Evolutionary conservation across 768 basidiomycete species (phyloP), one percentile per base, ranked within the genome.

Genomic region (Kwoniella bestiolae): DNA sequence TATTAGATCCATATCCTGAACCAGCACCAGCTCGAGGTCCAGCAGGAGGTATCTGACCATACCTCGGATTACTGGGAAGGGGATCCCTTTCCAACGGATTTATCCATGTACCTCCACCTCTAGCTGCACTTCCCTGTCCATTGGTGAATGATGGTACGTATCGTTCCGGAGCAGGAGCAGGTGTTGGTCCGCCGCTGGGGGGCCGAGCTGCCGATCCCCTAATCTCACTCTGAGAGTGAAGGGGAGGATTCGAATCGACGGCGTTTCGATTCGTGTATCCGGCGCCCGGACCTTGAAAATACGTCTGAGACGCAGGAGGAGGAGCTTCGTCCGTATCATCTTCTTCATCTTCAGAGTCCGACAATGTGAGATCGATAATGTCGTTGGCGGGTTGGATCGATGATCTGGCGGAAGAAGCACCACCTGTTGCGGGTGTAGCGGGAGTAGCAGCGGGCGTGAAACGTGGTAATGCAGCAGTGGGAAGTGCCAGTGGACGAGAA

Each of bases 221-320:
- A 34, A 44, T 57, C 32, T 58, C 25, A 50, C 23, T 61, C 47
- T 32, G 32, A 56, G 23, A 21, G 11, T 31, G 55, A 57, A 18
- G 63, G 56, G 58, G 62, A 55, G 16, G 62, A 60, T 41, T 41
- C 66, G 69, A 73, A 41, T 66, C 72, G 63, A 50, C 57, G 66
- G 62, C 71, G 70, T 52, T 66, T 66, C 65, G 73, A 72, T 58
- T 67, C 65, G 65, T 66, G 60, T 52, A 66, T 63, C 35, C 71
- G 71, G 59, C 66, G 73, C 58, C 67, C 71, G 73, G 73, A 47
- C 29, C 60, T n/a, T 49, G 73, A 75, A 75, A 75, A 75, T 57
- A 68, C 66, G 68, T 16, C 28, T 58, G 64, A 5, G 59, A 57
- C 5, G 64, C 47, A n/a, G 56, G 34, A 41, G 56, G 34, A 41